Percentiles rank a stretch among this genome's conserved stretches.
Evolutionary conservation across 768 basidiomycete genomes (phyloP).

Genomic region (Sarcomyxa edulis): DNA sequence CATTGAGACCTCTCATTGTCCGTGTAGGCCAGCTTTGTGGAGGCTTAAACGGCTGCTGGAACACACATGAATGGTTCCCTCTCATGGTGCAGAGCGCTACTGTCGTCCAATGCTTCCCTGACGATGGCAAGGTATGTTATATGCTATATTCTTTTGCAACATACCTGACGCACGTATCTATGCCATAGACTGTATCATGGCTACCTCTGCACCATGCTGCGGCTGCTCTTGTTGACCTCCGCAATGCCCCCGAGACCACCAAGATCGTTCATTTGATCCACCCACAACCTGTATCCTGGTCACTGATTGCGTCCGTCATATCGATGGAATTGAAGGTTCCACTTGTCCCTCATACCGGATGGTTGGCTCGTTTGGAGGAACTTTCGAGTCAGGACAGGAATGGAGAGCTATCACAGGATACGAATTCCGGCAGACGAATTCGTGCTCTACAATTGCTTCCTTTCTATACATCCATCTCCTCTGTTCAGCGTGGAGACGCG

Average conservation of each 20-base stretch:
- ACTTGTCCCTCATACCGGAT: not conserved
- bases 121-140: conserved; percentile 15
- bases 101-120: conserved; percentile 14
- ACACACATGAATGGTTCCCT: conserved; percentile 31
- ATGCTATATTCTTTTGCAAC: not conserved
- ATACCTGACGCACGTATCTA: not conserved
- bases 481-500: too few species aligned
- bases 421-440: too few species aligned
- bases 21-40: conserved; percentile 34
- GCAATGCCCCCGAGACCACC: not conserved
- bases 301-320: too few species aligned
- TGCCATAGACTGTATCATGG: not conserved
- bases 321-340: too few species aligned
- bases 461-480: too few species aligned
- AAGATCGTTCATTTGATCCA: not conserved
- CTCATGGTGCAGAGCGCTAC: conserved; percentile 19
- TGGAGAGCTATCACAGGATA: too few species aligned
- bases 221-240: not conserved
- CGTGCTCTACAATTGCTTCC: too few species aligned
- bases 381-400: too few species aligned
- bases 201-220: not conserved
- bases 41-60: conserved; percentile 31
- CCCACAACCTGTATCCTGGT: not conserved
- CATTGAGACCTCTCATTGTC: conserved; percentile 17
- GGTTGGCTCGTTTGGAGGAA: not conserved